Evolutionary conservation across 495 filamentous ascomycete species (phyloP).

Genomic region (Xylaria curta): DNA sequence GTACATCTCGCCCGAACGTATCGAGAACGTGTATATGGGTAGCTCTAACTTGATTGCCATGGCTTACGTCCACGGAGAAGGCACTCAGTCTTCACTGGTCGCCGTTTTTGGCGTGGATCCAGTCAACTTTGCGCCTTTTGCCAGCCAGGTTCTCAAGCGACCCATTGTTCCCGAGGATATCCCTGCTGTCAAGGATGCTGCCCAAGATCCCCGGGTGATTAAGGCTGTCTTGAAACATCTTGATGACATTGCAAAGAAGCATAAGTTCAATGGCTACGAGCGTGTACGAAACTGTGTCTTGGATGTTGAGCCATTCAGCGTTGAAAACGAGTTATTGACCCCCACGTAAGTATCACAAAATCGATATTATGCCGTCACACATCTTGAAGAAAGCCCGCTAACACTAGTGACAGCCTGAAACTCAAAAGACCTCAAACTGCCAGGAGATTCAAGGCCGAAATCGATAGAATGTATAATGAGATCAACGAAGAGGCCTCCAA

Average conservation of each 20-base stretch:
- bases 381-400: slow-evolving; percentile 38
- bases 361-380: background rate
- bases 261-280: slow-evolving; percentile 91
- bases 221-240: slow-evolving; percentile 79
- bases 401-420: slow-evolving; percentile 71
- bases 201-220: slow-evolving; percentile 70
- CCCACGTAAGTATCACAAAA: slow-evolving; percentile 79
- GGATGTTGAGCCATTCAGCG: slow-evolving; percentile 86
- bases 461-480: slow-evolving; percentile 86
- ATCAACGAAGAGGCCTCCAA: slow-evolving; percentile 42
- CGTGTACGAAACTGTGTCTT: slow-evolving; percentile 75
- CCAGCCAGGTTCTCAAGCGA: slow-evolving; percentile 73
- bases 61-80: slow-evolving; percentile 92
- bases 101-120: slow-evolving; percentile 88
- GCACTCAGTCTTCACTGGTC: slow-evolving; percentile 81
- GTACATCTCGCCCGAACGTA: slow-evolving; percentile 95
- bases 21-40: slow-evolving; percentile 91
- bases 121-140: slow-evolving; percentile 78
- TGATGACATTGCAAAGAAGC: slow-evolving; percentile 78
- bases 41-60: slow-evolving; percentile 76
- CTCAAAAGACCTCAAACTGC: slow-evolving; percentile 90
- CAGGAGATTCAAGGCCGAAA: slow-evolving; percentile 72
- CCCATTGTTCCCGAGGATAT: slow-evolving; percentile 66
- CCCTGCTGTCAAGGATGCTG: slow-evolving; percentile 68
- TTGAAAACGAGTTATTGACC: slow-evolving; percentile 94